Base-by-base conservation (phyloP, 805 yeast genomes). In the Candida piceae region DNA sequence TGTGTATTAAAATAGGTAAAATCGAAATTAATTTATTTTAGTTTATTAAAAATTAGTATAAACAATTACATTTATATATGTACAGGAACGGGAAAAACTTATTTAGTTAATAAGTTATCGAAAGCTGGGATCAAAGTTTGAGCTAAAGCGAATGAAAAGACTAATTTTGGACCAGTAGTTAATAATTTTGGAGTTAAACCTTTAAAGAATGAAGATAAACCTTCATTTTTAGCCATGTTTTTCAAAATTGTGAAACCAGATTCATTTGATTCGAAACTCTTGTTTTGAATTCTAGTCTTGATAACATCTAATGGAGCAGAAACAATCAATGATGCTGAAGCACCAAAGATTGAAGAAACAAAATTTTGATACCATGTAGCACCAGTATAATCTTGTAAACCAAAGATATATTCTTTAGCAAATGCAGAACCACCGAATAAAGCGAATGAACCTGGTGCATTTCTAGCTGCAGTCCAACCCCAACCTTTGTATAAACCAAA, bases 391-490 rank as follows among this genome's bases (percentile, higher is more conserved):
- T 93, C 98, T 50, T 70, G 58, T 54, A 93, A 73, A 12, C 89
- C 89, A 52, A 87, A 78, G 42, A 93, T 76, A 68, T 86, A 93
- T 67, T 93, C 99, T 69, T 93, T 93, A 44, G 98, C 97, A 60
- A 93, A 93, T 12, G 99, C 96, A 58, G 90, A 88, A 67, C 97
- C 99, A 51, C 99, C 99, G 52, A 93, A 93, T 40, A 93, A 71
- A 13, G 97, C 96, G 58, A 93, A 93, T 2, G 96, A 87, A 42
- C 99, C 99, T 26, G 99, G 99, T 2, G 97, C 97, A 62, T 93
- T 93, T 76, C 99, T 83, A 30, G 99, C 99, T 51, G 95, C 95
- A 42, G 99, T 93, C 99, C 99, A 93, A 41, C 97, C 97, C 95
- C 97, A 89, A 49, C 99, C 99, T 61, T 96, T 76, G 70, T 93